phyloP scores from a whole-genome alignment of 768 basidiomycete genomes.

The Asterophora parasitica region DNA sequence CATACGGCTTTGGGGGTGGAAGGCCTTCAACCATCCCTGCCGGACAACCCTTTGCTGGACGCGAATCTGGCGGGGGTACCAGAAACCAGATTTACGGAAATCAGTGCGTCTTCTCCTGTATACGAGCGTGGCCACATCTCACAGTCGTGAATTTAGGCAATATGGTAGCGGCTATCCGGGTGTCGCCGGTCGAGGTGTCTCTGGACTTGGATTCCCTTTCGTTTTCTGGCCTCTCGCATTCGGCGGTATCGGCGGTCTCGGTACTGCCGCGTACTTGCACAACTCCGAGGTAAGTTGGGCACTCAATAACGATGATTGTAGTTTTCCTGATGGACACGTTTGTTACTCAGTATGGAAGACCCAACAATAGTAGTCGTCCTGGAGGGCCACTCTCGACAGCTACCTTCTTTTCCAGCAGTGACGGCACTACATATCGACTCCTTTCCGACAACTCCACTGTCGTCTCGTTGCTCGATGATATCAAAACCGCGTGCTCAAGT shows the following conservation, averaged over 20 bases:
- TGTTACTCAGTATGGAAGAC: slow-evolving; percentile 39
- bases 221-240: slow-evolving; percentile 55
- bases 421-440: slow-evolving; percentile 35
- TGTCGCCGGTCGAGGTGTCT: slow-evolving; percentile 32
- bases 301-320: neutral
- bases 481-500: slow-evolving; percentile 34
- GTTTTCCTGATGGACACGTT: neutral
- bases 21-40: slow-evolving; percentile 27
- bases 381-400: slow-evolving; percentile 39
- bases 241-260: slow-evolving; percentile 25
- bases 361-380: slow-evolving; percentile 39
- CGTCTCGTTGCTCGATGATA: slow-evolving; percentile 30
- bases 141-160: slow-evolving; percentile 23
- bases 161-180: slow-evolving; percentile 59
- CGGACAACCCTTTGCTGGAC: slow-evolving; percentile 35
- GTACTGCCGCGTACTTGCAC: slow-evolving; percentile 18
- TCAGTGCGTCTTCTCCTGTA: slow-evolving; percentile 23
- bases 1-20: slow-evolving; percentile 20
- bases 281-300: slow-evolving; percentile 38
- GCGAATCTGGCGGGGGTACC: slow-evolving; percentile 41
- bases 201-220: slow-evolving; percentile 46
- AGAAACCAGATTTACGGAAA: slow-evolving; percentile 36
- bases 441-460: slow-evolving; percentile 44
- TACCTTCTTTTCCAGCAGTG: slow-evolving; percentile 33
- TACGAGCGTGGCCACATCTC: neutral